Evolutionary conservation across 2,329 filamentous ascomycete species (phyloP).

Genomic region (Xylariaceae sp.): DNA sequence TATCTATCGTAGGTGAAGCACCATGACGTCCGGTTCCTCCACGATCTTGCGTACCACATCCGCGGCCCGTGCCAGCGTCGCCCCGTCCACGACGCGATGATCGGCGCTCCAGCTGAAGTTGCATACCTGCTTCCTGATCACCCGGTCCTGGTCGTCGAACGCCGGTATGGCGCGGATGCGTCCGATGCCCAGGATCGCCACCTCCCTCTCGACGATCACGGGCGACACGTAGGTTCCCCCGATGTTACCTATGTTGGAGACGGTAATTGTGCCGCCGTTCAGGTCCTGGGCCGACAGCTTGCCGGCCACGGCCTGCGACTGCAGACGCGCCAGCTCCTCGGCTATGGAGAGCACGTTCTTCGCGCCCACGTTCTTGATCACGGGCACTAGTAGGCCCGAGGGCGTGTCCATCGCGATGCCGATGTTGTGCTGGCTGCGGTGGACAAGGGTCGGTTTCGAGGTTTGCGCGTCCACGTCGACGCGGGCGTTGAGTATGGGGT

Average conservation of each 20-base stretch:
- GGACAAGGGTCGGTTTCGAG: constrained; percentile 72
- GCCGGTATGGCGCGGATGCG: constrained; percentile 79
- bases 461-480: constrained; percentile 64
- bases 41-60: constrained; percentile 77
- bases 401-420: constrained; percentile 96
- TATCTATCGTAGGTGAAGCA: constrained; percentile 73
- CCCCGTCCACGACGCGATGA: constrained; percentile 91
- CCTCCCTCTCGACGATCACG: constrained; percentile 86
- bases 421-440: constrained; percentile 88
- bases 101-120: constrained; percentile 98
- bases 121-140: constrained; percentile 77
- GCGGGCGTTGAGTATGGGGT: constrained; percentile 85
- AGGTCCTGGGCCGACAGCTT: constrained; percentile 77
- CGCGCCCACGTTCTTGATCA: constrained; percentile 79
- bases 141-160: constrained; percentile 62
- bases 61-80: constrained; percentile 89
- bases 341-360: constrained; percentile 80
- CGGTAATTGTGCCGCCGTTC: constrained; percentile 85
- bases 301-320: constrained; percentile 71
- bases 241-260: constrained; percentile 95
- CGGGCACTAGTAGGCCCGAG: constrained; percentile 83
- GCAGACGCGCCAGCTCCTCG: constrained; percentile 72
- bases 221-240: constrained; percentile 91
- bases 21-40: constrained; percentile 85
- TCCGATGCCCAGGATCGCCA: constrained; percentile 89